Evolutionary conservation across 2,329 filamentous ascomycete genomes (phyloP).

Genomic region (Grosmannia serpens): DNA sequence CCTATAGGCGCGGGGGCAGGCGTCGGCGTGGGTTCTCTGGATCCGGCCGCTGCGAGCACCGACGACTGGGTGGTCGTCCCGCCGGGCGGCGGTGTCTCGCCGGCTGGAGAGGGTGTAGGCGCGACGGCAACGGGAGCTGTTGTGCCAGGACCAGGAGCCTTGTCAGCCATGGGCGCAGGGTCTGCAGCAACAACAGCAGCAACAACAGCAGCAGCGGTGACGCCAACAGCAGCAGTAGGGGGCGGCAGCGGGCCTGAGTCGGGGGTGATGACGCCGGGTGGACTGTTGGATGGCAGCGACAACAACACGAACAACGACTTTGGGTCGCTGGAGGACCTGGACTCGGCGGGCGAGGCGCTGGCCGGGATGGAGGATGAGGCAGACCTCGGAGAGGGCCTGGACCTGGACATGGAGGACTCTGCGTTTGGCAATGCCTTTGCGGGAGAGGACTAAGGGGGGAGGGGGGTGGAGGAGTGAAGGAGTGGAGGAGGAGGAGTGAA

Average conservation of each 20-base stretch:
- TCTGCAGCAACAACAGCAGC: neutral
- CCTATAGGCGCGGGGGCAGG: constrained; percentile 15
- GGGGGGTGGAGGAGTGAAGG: neutral
- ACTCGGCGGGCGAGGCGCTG: constrained; percentile 59
- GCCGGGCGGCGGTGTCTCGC: constrained; percentile 44
- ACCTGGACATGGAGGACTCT: constrained; percentile 65
- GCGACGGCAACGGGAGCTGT: neutral
- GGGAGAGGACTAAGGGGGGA: constrained; percentile 19
- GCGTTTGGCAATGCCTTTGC: constrained; percentile 80
- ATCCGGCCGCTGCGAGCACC: constrained; percentile 37
- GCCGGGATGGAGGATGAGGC: constrained; percentile 53
- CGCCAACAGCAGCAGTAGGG: neutral
- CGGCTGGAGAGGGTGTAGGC: constrained; percentile 3
- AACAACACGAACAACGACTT: constrained; percentile 46
- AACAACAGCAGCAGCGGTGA: neutral
- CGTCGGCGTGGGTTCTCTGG: constrained; percentile 26
- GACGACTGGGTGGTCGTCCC: constrained; percentile 70
- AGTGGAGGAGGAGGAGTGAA: neutral
- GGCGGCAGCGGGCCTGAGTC: constrained; percentile 26
- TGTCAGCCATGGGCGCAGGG: neutral
- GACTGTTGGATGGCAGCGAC: constrained; percentile 19
- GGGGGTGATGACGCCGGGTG: constrained; percentile 30
- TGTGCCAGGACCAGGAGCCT: neutral
- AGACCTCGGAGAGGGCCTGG: constrained; percentile 55
- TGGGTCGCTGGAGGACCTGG: constrained; percentile 50